These are phyloP conservation scores for Gossypium stocksii DNA, from an alignment of 345 rosid genomes.

Conservation along the genomic window DNA sequence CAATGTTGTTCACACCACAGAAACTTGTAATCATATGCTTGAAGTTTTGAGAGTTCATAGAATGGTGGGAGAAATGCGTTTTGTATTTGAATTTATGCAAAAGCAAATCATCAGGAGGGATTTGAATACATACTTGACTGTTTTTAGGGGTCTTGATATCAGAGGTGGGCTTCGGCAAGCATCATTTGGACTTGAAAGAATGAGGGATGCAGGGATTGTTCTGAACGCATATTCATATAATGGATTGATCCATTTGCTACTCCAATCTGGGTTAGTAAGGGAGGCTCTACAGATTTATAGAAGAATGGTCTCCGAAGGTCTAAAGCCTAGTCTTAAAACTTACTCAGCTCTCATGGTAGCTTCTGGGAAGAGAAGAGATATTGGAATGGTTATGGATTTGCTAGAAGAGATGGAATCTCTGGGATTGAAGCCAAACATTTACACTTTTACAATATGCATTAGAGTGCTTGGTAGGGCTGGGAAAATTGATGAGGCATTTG, in stretches of 20 bases:
- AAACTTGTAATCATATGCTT: slow-evolving; percentile 77
- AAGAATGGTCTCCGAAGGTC: slow-evolving; percentile 72
- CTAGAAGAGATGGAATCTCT: slow-evolving; percentile 74
- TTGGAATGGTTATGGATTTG: slow-evolving; percentile 58
- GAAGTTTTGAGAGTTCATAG: slow-evolving; percentile 58
- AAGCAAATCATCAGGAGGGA: slow-evolving; percentile 63
- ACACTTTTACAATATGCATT: slow-evolving; percentile 91
- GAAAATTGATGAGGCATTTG: slow-evolving; percentile 60
- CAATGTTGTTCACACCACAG: slow-evolving; percentile 52
- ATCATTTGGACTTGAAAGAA: slow-evolving; percentile 47
- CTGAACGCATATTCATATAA: slow-evolving; percentile 76
- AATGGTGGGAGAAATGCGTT: slow-evolving; percentile 58
- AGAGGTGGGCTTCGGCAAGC: slow-evolving; percentile 66
- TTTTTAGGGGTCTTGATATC: slow-evolving; percentile 53
- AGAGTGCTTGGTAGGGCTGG: slow-evolving; percentile 80
- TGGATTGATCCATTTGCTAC: slow-evolving; percentile 74
- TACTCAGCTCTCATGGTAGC: slow-evolving; percentile 93
- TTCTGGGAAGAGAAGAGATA: slow-evolving; percentile 75
- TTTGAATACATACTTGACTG: slow-evolving; percentile 47
- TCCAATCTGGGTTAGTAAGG: slow-evolving; percentile 51
- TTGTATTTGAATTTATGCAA: slow-evolving; percentile 81
- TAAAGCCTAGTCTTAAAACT: slow-evolving; percentile 89
- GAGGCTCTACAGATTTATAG: slow-evolving; percentile 68
- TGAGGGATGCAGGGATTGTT: slow-evolving; percentile 58
- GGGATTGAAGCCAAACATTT: slow-evolving; percentile 80